Conservation (phyloP, 116 monocot genomes). For the Dioscorea cayenensis region DNA sequence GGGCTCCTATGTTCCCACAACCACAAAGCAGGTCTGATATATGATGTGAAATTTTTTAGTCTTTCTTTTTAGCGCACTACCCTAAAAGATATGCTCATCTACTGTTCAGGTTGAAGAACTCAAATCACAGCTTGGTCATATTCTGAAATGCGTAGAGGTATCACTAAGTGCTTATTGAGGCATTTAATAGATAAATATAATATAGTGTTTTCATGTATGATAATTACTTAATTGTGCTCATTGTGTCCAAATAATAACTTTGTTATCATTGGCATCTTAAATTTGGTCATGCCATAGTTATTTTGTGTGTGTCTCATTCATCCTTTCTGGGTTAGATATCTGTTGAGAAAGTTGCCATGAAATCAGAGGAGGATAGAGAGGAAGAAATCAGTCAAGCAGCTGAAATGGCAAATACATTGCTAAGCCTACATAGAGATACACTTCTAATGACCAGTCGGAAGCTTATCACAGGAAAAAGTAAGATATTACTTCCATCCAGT, state of each 20-base stretch:
- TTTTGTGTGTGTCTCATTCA: not conserved
- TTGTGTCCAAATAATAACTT: not conserved
- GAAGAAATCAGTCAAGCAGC: constrained; percentile 64
- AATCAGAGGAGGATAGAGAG: constrained; percentile 55
- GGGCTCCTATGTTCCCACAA: constrained; percentile 97
- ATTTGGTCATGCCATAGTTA: not conserved
- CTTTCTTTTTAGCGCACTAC: not conserved
- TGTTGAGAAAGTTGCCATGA: constrained; percentile 82
- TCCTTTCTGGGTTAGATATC: constrained; percentile 45
- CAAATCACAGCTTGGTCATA: constrained; percentile 45
- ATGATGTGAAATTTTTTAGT: not conserved
- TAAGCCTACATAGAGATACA: constrained; percentile 73
- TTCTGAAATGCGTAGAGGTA: constrained; percentile 76
- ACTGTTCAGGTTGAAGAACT: constrained; percentile 70
- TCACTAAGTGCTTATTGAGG: not conserved
- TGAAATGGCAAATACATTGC: constrained; percentile 65
- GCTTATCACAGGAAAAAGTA: constrained; percentile 81
- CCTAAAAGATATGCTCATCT: not conserved
- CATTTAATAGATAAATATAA: not conserved
- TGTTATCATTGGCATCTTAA: not conserved
- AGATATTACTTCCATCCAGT: constrained; percentile 17
- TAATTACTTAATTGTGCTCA: not conserved
- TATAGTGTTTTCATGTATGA: not conserved
- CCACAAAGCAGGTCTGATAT: constrained; percentile 75
- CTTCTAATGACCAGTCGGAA: constrained; percentile 87